Percentiles rank a stretch among this genome's conserved stretches.
Evolutionary conservation across 139 green algal species (phyloP).

Genomic region (Eudorina sp.): DNA sequence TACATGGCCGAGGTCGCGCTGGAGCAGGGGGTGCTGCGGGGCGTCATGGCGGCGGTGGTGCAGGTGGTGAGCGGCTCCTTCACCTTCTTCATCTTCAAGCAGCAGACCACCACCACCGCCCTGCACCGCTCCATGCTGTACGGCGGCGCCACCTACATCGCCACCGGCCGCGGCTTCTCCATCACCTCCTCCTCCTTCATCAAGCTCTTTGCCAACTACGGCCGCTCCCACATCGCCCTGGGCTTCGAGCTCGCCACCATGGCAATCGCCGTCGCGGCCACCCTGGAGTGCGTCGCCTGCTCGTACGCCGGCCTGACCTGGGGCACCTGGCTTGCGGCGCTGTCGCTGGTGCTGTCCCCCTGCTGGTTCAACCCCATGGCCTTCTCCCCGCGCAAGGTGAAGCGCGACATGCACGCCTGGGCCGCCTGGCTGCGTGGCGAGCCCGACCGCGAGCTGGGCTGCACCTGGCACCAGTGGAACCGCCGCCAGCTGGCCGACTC

Average conservation of each 20-base stretch:
- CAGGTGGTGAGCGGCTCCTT: conserved; percentile 69
- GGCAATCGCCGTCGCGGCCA: neutral
- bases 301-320: conserved; percentile 62
- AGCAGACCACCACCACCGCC: conserved; percentile 74
- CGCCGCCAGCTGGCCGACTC: conserved; percentile 49
- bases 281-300: conserved; percentile 25
- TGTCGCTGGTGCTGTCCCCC: conserved; percentile 76
- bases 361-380: conserved; percentile 77
- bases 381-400: conserved; percentile 49
- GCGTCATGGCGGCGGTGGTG: conserved; percentile 34
- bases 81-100: conserved; percentile 81
- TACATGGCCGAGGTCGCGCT: conserved; percentile 77
- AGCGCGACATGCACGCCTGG: conserved; percentile 46
- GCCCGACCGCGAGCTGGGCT: conserved; percentile 50
- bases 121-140: conserved; percentile 76
- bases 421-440: conserved; percentile 55
- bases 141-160: conserved; percentile 84
- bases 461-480: conserved; percentile 60
- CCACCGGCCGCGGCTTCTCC: conserved; percentile 80
- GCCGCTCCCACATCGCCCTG: conserved; percentile 79
- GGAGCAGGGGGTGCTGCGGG: conserved; percentile 71
- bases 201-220: conserved; percentile 73
- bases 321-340: conserved; percentile 77
- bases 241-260: conserved; percentile 69
- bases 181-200: conserved; percentile 79